Evolutionary conservation across 495 filamentous ascomycete species (phyloP), one percentile per base, ranked within the genome.

Genomic region (Coniosporium apollinis): DNA sequence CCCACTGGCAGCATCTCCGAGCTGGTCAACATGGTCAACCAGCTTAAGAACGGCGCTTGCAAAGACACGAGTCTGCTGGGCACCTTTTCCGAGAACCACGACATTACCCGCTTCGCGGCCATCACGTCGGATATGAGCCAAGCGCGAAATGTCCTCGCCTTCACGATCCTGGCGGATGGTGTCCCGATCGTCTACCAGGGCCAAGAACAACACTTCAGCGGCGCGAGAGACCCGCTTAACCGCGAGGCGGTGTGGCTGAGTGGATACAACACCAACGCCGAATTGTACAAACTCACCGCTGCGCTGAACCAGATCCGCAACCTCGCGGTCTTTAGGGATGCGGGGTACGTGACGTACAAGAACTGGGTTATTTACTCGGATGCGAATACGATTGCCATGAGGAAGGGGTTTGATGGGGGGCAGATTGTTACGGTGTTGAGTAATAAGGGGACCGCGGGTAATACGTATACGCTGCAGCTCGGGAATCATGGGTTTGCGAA

Each of bases 81-180:
- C 21, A 74, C 64, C 3, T 91, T 91, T 55, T 39, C 74, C 10
- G 82, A 87, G 45, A 91, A 91, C 47, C 82, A 91, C 46, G 82
- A 91, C 51, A 33, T 72, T 16, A 55, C 66, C 3, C 70, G 79
- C 3, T 81, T 80, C 50, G 54, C 40, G 11, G 43, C 17, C 42
- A 29, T 3, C 28, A 44, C 2, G 56, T 41, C 18, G 28, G 32
- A 16, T 50, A 56, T 30, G 60, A 57, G 71, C 2, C 62, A 76
- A 3, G 62, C 72, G 19, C 72, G 72, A 52, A 79, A 87, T 47
- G 75, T 67, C 2, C 70, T 82, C 37, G 66, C 77, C 0, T 82
- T 76, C 47, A 75, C 66, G 15, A 69, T 87, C 36, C 70, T 91
- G 35, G 60, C 64, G 4, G 79, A 82, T 39, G 72, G 72, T 10